Evolutionary conservation across 2,329 filamentous ascomycete genomes (phyloP), one percentile per base, ranked within the genome.

Genomic region (Ilyonectria sp.): DNA sequence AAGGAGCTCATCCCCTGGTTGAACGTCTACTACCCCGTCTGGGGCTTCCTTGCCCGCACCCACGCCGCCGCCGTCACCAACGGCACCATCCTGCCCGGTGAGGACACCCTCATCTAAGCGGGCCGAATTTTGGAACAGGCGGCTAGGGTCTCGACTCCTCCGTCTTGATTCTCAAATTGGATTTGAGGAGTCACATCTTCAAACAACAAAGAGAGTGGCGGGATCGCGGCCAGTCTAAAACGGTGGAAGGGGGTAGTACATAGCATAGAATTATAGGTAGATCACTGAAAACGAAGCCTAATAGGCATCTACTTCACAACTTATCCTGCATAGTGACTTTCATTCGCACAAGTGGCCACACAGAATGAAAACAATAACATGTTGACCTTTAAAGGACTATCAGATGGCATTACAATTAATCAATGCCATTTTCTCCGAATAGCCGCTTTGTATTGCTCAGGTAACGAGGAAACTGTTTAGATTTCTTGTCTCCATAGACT

Each of bases 11-110:
- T 92, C 65, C 90, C 91, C 13, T 91, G 85, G 79, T 80, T 93
- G 57, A 90, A 92, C 77, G 82, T 83, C 80, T 92, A 91, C 75
- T 83, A 88, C 76, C 91, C 91, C 2, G 87, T 86, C 31, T 93
- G 92, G 77, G 90, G 89, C 1, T 85, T 87, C 76, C 76, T 93
- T 59, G 90, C 91, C 23, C 81, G 91, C 60, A 86, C 82, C 6
- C 91, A 93, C 76, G 86, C 83, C 5, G 87, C 86, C 11, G 89
- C 91, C 5, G 81, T 92, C 46, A 74, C 83, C 61, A 90, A 90
- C 54, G 91, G 91, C 1, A 89, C 86, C 0, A 70, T 92, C 10
- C 75, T 86, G 17, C 83, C 87, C 1, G 89, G 90, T 1, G 86
- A 93, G 81, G 82, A 78, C 35, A 57, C 64, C n/a, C 67, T 75